Base-by-base conservation (phyloP, 352 stramenopile species). In the Thalassiosira ordinaria region DNA sequence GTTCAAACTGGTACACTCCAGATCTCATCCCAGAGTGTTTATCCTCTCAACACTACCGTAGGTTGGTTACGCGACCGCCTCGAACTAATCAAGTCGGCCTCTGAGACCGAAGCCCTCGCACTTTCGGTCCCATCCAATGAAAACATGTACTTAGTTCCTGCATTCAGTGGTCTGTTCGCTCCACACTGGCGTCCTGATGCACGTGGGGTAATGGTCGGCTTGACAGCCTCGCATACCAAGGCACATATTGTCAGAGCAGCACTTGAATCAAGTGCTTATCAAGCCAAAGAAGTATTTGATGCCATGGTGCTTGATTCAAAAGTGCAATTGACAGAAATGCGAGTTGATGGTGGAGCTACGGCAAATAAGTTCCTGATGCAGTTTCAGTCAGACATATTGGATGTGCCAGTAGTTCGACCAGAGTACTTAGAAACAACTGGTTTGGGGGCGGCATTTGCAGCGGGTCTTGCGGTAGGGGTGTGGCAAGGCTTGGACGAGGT, bases 1-100 rank as follows among this genome's bases (percentile, higher is more conserved):
- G n/a, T n/a, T n/a, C n/a, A n/a, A n/a, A n/a, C n/a, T n/a, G n/a
- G n/a, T n/a, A n/a, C n/a, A n/a, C n/a, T n/a, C n/a, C n/a, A n/a
- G n/a, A n/a, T n/a, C n/a, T n/a, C n/a, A n/a, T n/a, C n/a, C n/a
- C n/a, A n/a, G n/a, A n/a, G n/a, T n/a, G n/a, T n/a, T n/a, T n/a
- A n/a, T n/a, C n/a, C n/a, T n/a, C n/a, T n/a, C n/a, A n/a, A n/a
- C n/a, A n/a, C n/a, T 31, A 94, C 98, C n/a, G 96, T 99, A 63
- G 96, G 99, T 87, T 99, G 97, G 97, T 87, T 99, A 46, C 94
- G 97, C 37, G 97, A 99, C 90, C 98, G 99, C 85, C 89, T 99
- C 13, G 94, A 97, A 80, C 96, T 99, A 76, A 98, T 99, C 68
- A 64, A 81, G 9, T 86, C 87, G 9, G 94, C 96, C 4, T 83